phyloP scores from a whole-genome alignment of 1,139 yeast species.

The Entelexis paramagnoliae region DNA sequence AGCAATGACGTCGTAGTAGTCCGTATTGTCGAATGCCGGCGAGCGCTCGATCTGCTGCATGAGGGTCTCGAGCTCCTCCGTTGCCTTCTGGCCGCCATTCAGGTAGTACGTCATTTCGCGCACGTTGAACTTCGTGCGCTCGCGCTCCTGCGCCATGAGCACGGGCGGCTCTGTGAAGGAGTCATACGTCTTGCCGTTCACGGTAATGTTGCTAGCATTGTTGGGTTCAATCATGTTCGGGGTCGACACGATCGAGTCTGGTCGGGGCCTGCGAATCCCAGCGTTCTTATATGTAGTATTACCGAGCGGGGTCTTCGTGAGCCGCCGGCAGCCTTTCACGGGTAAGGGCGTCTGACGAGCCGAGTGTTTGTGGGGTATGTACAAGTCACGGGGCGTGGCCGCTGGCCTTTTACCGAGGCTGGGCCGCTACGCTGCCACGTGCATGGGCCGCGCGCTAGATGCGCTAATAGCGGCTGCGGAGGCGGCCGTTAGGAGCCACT shows the following conservation, averaged over 20 bases:
- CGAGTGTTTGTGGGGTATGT: slow-evolving; percentile 7
- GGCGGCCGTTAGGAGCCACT: neutral
- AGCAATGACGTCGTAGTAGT: slow-evolving; percentile 46
- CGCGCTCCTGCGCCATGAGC: slow-evolving; percentile 42
- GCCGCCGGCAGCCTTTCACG: slow-evolving; percentile 1
- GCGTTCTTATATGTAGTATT: slow-evolving; percentile 1
- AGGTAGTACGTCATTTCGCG: slow-evolving; percentile 44
- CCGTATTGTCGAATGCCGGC: slow-evolving; percentile 43
- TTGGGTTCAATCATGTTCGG: slow-evolving; percentile 4
- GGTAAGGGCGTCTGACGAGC: slow-evolving; percentile 2
- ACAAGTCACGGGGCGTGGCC: neutral
- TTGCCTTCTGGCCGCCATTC: slow-evolving; percentile 44
- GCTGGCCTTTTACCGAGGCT: slow-evolving; percentile 3
- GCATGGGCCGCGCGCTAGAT: neutral
- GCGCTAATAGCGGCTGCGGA: too few species aligned
- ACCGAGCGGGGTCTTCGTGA: slow-evolving; percentile 8
- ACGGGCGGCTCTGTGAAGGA: slow-evolving; percentile 33
- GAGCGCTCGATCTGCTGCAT: slow-evolving; percentile 44
- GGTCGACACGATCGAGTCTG: neutral
- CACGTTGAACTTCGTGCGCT: slow-evolving; percentile 38
- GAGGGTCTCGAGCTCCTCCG: slow-evolving; percentile 39
- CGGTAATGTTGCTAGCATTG: slow-evolving; percentile 26
- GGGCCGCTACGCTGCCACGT: neutral
- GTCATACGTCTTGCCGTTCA: slow-evolving; percentile 28
- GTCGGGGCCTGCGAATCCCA: too few species aligned